These are phyloP conservation scores for Botrytis tulipae DNA, from an alignment of 2,329 filamentous ascomycete species.

Conservation along the genomic window DNA sequence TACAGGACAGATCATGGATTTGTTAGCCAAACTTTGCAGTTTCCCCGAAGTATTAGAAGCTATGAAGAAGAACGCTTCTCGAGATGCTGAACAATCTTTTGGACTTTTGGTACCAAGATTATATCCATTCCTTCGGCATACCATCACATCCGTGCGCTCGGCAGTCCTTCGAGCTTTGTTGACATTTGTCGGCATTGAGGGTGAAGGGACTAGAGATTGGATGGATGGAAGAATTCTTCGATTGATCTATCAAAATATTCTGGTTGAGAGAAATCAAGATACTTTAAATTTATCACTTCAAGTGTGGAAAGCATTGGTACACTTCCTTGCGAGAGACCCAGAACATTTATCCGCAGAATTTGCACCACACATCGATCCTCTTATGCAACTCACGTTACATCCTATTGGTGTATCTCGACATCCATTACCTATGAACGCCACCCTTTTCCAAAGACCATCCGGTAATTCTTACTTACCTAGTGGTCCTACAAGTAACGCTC, in stretches of 20 bases:
- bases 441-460: slow-evolving; percentile 89
- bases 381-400: slow-evolving; percentile 81
- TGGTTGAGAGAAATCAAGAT: slow-evolving; percentile 85
- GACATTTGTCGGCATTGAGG: slow-evolving; percentile 87
- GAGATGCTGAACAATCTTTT: slow-evolving; percentile 85
- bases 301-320: slow-evolving; percentile 79
- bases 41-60: slow-evolving; percentile 89
- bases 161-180: slow-evolving; percentile 89
- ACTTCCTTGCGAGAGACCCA: slow-evolving; percentile 61
- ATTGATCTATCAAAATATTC: slow-evolving; percentile 89
- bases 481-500: slow-evolving; percentile 46
- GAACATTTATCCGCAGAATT: slow-evolving; percentile 71
- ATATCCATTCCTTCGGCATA: slow-evolving; percentile 94
- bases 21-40: slow-evolving; percentile 90
- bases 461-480: slow-evolving; percentile 69
- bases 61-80: slow-evolving; percentile 85
- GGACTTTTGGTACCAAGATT: slow-evolving; percentile 87
- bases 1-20: slow-evolving; percentile 97
- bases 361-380: slow-evolving; percentile 69
- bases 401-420: slow-evolving; percentile 90
- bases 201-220: slow-evolving; percentile 80
- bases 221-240: slow-evolving; percentile 85
- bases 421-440: slow-evolving; percentile 86
- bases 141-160: slow-evolving; percentile 90
- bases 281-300: slow-evolving; percentile 81